phyloP scores from a whole-genome alignment of 2,329 filamentous ascomycete genomes.

The Trichophyton verrucosum region DNA sequence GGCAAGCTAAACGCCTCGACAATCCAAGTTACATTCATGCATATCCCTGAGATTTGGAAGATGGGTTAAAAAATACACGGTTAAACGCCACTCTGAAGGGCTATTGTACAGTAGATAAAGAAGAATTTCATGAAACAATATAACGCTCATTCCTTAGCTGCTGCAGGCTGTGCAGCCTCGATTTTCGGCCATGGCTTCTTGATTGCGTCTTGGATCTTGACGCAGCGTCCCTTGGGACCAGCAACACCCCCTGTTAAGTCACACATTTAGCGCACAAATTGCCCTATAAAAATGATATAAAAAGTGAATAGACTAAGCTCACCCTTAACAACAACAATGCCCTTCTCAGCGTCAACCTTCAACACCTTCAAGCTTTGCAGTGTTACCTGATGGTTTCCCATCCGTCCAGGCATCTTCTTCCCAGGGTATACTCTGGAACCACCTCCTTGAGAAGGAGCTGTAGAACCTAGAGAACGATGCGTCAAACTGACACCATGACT shows the following conservation, averaged over 20 bases:
- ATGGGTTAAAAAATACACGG: neutral
- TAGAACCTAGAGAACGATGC: slow-evolving; percentile 82
- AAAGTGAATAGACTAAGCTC: slow-evolving; percentile 16
- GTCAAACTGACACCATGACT: slow-evolving; percentile 93
- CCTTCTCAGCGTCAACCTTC: slow-evolving; percentile 74
- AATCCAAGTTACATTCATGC: slow-evolving; percentile 1
- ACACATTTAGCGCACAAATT: slow-evolving; percentile 1
- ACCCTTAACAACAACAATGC: slow-evolving; percentile 80
- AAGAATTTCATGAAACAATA: slow-evolving; percentile 1
- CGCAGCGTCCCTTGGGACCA: slow-evolving; percentile 74
- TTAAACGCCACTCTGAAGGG: slow-evolving; percentile 3
- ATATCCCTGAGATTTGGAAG: neutral
- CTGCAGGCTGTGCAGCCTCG: slow-evolving; percentile 3
- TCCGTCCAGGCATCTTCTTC: slow-evolving; percentile 95
- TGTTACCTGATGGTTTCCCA: slow-evolving; percentile 82
- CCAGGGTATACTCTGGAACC: slow-evolving; percentile 87
- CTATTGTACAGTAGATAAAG: slow-evolving; percentile 4
- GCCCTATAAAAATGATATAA: neutral
- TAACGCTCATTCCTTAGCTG: neutral
- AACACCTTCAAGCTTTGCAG: slow-evolving; percentile 84
- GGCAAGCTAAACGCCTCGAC: slow-evolving; percentile 1
- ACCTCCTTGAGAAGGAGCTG: slow-evolving; percentile 78
- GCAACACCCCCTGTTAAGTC: slow-evolving; percentile 51
- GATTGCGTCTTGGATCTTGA: slow-evolving; percentile 79
- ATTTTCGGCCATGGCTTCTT: slow-evolving; percentile 65